Percentiles rank a stretch among this genome's conserved stretches.
Conservation (phyloP, 352 stramenopile genomes). For the Blastocystis hominis region DNA sequence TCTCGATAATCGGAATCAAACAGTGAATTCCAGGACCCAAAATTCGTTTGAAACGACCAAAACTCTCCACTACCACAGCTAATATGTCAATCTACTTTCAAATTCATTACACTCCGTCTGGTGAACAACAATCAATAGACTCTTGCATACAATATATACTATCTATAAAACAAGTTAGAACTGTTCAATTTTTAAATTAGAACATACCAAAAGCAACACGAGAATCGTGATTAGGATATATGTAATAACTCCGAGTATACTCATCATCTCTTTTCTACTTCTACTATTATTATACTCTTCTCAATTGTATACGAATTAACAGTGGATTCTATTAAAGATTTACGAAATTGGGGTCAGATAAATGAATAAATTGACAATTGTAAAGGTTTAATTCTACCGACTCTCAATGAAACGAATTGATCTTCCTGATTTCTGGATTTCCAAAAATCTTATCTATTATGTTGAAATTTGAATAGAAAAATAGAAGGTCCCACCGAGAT, state of each 20-base stretch:
- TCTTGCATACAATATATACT: background rate
- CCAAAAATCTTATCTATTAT: no score
- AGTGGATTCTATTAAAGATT: background rate
- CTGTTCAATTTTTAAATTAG: background rate
- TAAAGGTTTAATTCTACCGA: background rate
- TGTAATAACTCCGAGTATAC: background rate
- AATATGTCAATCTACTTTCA: background rate
- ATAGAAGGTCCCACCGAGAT: no score
- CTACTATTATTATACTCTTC: background rate
- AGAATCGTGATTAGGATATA: background rate
- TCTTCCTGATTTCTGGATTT: background rate
- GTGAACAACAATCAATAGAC: slow-evolving; percentile 39
- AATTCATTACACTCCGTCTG: slow-evolving; percentile 35
- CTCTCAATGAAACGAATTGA: background rate
- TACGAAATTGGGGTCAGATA: no score
- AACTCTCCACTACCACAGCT: slow-evolving; percentile 62
- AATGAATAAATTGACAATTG: background rate
- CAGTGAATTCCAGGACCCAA: slow-evolving; percentile 60
- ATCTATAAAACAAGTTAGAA: background rate
- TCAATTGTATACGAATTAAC: no score
- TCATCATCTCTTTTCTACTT: background rate
- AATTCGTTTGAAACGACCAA: slow-evolving; percentile 60
- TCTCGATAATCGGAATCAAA: slow-evolving; percentile 61
- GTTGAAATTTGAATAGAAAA: no score
- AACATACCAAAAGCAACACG: background rate